Percentiles rank a stretch among this genome's conserved stretches.
These are phyloP conservation scores for Tuber indicum DNA, from an alignment of 495 filamentous ascomycete species.

Conservation along the genomic window DNA sequence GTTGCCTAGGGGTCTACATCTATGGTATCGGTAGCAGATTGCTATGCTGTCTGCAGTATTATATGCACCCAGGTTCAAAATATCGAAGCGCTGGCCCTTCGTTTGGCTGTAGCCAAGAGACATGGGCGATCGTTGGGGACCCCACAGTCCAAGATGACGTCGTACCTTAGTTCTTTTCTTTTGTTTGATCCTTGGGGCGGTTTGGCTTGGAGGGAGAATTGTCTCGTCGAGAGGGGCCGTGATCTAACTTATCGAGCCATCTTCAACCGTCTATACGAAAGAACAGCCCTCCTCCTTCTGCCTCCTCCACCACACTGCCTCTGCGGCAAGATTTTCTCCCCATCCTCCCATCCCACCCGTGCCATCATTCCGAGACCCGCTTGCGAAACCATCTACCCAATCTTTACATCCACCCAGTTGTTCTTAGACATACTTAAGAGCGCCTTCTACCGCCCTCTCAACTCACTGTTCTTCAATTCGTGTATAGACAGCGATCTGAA, in stretches of 20 bases:
- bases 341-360: constrained; percentile 15
- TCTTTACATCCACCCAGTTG: background rate
- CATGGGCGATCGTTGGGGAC: background rate
- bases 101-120: background rate
- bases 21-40: background rate
- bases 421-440: background rate
- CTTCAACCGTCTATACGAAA: constrained; percentile 9
- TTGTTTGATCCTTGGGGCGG: constrained; percentile 23
- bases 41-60: background rate
- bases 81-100: background rate
- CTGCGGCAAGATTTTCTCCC: constrained; percentile 21
- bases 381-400: background rate
- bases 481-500: constrained; percentile 19
- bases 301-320: constrained; percentile 32
- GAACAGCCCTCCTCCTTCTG: background rate
- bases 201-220: constrained; percentile 17
- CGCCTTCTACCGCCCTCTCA: background rate
- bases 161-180: constrained; percentile 32
- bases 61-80: background rate
- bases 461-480: constrained; percentile 9
- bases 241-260: constrained; percentile 13
- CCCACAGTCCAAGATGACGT: constrained; percentile 36
- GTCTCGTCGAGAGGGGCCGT: constrained; percentile 24
- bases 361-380: background rate
- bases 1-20: background rate